Conservation (phyloP, 208 protist species). For the Trypanosoma caninum region DNA sequence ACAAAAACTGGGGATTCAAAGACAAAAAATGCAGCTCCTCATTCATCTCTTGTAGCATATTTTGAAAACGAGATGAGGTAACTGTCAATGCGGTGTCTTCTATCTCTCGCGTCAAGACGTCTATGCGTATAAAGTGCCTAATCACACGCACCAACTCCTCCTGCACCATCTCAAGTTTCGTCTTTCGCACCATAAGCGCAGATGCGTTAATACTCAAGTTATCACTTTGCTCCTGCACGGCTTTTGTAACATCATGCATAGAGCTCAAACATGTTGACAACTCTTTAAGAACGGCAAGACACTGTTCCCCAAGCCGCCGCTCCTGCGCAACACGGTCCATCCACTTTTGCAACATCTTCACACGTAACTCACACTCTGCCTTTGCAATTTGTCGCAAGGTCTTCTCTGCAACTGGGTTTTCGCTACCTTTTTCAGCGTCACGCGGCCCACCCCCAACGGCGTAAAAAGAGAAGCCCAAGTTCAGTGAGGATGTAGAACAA, state of each 20-base stretch:
- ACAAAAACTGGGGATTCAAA: slow-evolving; percentile 64
- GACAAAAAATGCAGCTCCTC: slow-evolving; percentile 77
- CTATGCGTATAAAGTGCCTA: slow-evolving; percentile 75
- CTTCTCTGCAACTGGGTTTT: slow-evolving; percentile 4
- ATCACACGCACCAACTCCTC: slow-evolving; percentile 69
- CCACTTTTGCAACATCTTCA: slow-evolving; percentile 47
- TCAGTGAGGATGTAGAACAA: too few relatives aligned
- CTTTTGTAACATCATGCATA: slow-evolving; percentile 64
- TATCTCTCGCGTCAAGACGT: slow-evolving; percentile 61
- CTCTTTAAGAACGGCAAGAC: slow-evolving; percentile 37
- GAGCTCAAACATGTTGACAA: slow-evolving; percentile 40
- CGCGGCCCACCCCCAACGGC: neutral
- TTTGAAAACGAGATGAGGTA: slow-evolving; percentile 52
- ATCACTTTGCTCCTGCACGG: slow-evolving; percentile 77
- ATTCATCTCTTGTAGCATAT: slow-evolving; percentile 73
- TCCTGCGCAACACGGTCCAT: slow-evolving; percentile 39
- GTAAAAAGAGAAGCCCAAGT: neutral
- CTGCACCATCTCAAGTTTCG: slow-evolving; percentile 69
- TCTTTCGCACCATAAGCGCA: slow-evolving; percentile 65
- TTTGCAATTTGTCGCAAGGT: slow-evolving; percentile 23
- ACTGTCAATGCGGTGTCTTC: slow-evolving; percentile 61
- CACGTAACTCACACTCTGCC: slow-evolving; percentile 33
- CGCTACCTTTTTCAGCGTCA: neutral
- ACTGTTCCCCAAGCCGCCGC: slow-evolving; percentile 38
- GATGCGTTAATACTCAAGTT: slow-evolving; percentile 72